These are phyloP conservation scores for Hypoxylon sp. DNA, from an alignment of 2,329 filamentous ascomycete species.

Conservation along the genomic window DNA sequence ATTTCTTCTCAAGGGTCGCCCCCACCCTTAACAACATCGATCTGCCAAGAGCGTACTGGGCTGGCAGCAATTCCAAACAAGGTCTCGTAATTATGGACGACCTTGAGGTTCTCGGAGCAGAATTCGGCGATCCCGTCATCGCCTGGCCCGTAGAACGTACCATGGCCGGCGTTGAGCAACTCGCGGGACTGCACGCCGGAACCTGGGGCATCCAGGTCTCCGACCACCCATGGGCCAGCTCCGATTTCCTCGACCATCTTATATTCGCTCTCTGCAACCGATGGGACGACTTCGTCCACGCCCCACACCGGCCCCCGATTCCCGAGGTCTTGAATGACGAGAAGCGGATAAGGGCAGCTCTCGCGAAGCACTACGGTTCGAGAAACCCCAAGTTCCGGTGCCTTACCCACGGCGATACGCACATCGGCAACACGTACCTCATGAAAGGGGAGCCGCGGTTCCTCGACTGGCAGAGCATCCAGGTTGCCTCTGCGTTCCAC, in stretches of 20 bases:
- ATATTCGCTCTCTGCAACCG: conserved; percentile 33
- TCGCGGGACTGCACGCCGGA: conserved; percentile 51
- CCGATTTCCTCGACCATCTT: conserved; percentile 43
- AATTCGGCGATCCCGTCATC: conserved; percentile 28
- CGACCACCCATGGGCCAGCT: conserved; percentile 46
- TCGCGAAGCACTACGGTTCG: conserved; percentile 47
- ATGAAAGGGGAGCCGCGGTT: conserved; percentile 48
- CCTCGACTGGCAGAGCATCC: conserved; percentile 54
- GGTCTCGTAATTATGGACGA: conserved; percentile 39
- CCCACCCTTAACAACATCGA: conserved; percentile 20
- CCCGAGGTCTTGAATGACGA: conserved; percentile 47
- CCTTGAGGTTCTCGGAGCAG: conserved; percentile 17
- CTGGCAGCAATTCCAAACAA: conserved; percentile 23
- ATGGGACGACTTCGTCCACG: conserved; percentile 42
- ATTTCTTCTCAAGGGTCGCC: conserved; percentile 35
- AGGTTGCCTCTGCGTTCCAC: conserved; percentile 53
- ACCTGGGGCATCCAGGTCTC: conserved; percentile 27
- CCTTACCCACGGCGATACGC: conserved; percentile 53
- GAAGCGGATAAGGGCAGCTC: conserved; percentile 44
- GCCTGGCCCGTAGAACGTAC: conserved; percentile 37
- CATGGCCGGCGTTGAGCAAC: conserved; percentile 49
- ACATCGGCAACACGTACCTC: conserved; percentile 53
- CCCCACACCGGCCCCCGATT: conserved; percentile 41
- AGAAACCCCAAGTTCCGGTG: conserved; percentile 50
- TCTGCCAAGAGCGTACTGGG: conserved; percentile 13